Evolutionary conservation across 495 filamentous ascomycete species (phyloP).

Genomic region (Corynascus novoguineensis): DNA sequence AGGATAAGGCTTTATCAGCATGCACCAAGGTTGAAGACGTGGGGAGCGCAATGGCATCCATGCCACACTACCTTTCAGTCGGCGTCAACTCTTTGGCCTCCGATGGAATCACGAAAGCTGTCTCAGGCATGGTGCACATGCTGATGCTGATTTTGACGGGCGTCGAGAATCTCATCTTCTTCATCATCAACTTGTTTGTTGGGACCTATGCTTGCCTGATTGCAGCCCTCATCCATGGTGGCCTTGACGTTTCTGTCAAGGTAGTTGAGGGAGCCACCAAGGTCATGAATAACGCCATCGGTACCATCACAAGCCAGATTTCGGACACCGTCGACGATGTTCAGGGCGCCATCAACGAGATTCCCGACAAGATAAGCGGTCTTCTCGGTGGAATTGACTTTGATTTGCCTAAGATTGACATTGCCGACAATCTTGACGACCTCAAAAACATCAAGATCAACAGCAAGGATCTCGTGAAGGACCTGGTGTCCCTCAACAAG

Average conservation of each 20-base stretch:
- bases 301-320: constrained; percentile 59
- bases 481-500: constrained; percentile 61
- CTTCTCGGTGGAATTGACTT: constrained; percentile 26
- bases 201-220: constrained; percentile 84
- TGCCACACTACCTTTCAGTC: constrained; percentile 85
- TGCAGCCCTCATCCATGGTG: constrained; percentile 70
- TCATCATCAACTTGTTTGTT: constrained; percentile 83
- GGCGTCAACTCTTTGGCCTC: constrained; percentile 86
- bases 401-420: constrained; percentile 46
- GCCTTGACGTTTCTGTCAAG: constrained; percentile 60
- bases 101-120: constrained; percentile 66
- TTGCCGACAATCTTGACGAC: constrained; percentile 52
- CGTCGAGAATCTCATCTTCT: constrained; percentile 81
- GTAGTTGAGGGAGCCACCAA: constrained; percentile 65
- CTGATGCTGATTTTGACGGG: constrained; percentile 71
- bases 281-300: constrained; percentile 67
- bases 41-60: constrained; percentile 93
- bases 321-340: constrained; percentile 50
- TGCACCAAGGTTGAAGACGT: constrained; percentile 90
- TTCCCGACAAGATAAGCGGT: constrained; percentile 43
- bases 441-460: constrained; percentile 66
- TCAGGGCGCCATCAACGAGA: constrained; percentile 55
- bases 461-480: constrained; percentile 55
- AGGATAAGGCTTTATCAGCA: constrained; percentile 73
- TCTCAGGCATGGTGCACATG: constrained; percentile 69